Base-by-base conservation (phyloP, 306 rosid species). In the Cyamopsis tetragonoloba region DNA sequence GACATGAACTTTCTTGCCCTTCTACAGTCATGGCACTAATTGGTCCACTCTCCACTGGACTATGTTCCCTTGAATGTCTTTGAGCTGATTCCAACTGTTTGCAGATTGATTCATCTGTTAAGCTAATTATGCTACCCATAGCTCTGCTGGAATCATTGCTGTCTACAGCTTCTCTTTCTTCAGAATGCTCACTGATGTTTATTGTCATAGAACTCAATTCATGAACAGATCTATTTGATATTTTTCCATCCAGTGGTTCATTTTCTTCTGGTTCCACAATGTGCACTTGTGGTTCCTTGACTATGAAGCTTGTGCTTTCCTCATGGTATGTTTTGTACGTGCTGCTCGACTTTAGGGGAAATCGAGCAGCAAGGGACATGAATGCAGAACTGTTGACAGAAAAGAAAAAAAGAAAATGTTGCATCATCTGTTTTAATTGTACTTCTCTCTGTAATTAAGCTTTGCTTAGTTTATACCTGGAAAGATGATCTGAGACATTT, bases 401-500 rank as follows among this genome's bases (percentile, higher is more conserved):
- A 51, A 65, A 59, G 41, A 60, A 57, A 32, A 43, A 53, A 38
- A 14, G 18, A 7, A 20, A 22, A 41, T 62, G 20, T 43, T 55
- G 14, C 37, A 11, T 31, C 65, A 50, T 66, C 26, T 31, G 8
- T 19, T 60, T 58, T 51, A 42, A 23, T 57, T 49, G 15, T 10
- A 48, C 24, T 47, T 64, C 51, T 41, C 51, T 41, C 15, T 14
- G 32, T 43, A 41, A 26, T 39, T 27, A 24, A 37, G 46, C 41
- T 54, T n/a, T 27, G 34, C 10, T 39, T 7, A 12, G 11, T 46
- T 32, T 24, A 43, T 72, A 91, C 97, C 97, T 91, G 67, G 97
- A 91, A 56, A 91, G 91, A 79, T 91, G 97, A 67, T 91, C 97
- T 6, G 97, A 88, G 34, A 91, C 97, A 81, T 91, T 91, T 72